Evolutionary conservation across 2,329 filamentous ascomycete species (phyloP), one percentile per base, ranked within the genome.

Genomic region (Elsinoe ampelina): DNA sequence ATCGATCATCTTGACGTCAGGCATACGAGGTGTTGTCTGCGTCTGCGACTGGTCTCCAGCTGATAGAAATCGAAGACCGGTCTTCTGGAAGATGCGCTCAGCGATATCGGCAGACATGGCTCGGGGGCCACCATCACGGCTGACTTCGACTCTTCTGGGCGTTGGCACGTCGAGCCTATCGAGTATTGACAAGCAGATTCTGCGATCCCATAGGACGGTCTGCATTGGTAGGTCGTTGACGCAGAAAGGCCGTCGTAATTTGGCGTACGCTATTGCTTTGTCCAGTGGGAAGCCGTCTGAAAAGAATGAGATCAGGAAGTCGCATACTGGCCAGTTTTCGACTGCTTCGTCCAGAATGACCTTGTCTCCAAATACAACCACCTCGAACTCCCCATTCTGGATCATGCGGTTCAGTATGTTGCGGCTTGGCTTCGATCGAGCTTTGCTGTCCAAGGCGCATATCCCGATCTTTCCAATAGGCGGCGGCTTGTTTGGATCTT

Each of bases 191-290:
- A 98, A 78, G 64, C 93, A 97, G 20, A 97, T 77, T 34, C 95
- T 85, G 48, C 95, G 84, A 70, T 98, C 93, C 93, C 93, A 98
- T 2, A 98, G 76, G 5, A 98, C 83, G 70, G 95, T 91, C 70
- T 98, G 93, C 89, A 98, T 96, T 0, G 90, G 88, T 42, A 98
- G 78, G 70, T 98, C 92, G 68, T 98, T 98, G 67, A 98, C 91
- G 68, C 92, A 96, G 65, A 96, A 97, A 0, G 93, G 93, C 68
- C 95, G 95, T 57, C 93, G 84, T 10, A 95, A 81, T 66, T 90
- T 89, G 60, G 90, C 89, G 70, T 98, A 98, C 34, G 90, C 89
- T 64, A 98, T 95, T 4, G 95, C 93, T 70, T 98, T 98, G 63
- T 97, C 91, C 47, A 98, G 75, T 0, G 93, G 93, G 63, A 98